Evolutionary conservation across 2,329 filamentous ascomycete genomes (phyloP), one percentile per base, ranked within the genome.

Genomic region (Curvularia lunata): DNA sequence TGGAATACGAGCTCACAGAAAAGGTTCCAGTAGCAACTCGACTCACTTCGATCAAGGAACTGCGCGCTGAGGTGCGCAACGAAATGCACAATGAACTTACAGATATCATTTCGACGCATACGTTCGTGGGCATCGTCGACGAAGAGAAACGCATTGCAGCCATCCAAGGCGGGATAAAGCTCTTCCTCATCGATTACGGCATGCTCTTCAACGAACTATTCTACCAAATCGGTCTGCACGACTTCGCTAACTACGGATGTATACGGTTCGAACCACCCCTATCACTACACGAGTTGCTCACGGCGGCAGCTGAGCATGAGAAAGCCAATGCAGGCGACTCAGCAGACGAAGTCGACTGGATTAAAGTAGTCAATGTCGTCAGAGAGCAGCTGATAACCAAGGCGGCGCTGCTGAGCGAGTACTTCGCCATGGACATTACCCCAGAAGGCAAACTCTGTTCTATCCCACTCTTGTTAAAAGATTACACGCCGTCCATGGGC

Each of bases 161-260:
- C 16, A 90, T 99, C 37, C 95, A 99, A 78, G 88, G 91, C 34
- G 95, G 94, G 13, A 90, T 98, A 8, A 96, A 93, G 73, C 84
- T 99, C 7, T 97, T 91, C 75, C 85, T 99, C 21, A 84, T 99
- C 51, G 95, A 99, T 77, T 99, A 99, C 71, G 95, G 92, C 10
- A 88, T 94, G 73, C 81, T 91, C 1, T 91, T 77, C 74, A 90
- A 88, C 61, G 94, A 98, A 68, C 96, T 94, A 75, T 96, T 98
- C 75, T 99, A 99, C 79, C 95, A 99, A 78, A 80, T 98, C 19
- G 94, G 92, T 0, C 84, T 99, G 34, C 96, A 92, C 0, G 92
- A 99, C 72, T 99, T 99, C 77, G 92, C 90, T 1, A 99, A 99
- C 74, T 97, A 97, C 70, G 95, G 95, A 2, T 77, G 83, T 21